phyloP scores from a whole-genome alignment of 805 yeast genomes.

The Jamesozyma spencerorum region DNA sequence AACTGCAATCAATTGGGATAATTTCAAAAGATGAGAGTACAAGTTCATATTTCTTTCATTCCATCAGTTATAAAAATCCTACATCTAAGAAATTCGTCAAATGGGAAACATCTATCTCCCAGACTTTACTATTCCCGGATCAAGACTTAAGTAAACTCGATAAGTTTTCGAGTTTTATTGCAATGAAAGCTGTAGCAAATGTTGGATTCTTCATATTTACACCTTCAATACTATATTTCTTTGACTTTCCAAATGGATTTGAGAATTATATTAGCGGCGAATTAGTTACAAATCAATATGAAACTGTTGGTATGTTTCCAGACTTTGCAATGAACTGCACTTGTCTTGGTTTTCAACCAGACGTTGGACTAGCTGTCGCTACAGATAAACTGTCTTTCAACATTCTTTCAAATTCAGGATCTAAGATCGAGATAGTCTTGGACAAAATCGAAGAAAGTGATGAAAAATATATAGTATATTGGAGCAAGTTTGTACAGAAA shows the following conservation, averaged over 20 bases:
- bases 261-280: slow-evolving; percentile 12
- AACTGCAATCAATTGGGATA: slow-evolving; percentile 10
- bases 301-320: slow-evolving; percentile 3
- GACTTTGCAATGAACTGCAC: neutral
- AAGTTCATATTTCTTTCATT: slow-evolving; percentile 6
- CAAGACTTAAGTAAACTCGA: neutral
- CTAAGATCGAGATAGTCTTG: neutral
- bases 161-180: neutral
- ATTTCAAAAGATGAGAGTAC: slow-evolving; percentile 4
- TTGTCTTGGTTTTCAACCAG: neutral
- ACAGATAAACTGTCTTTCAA: slow-evolving; percentile 1
- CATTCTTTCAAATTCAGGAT: slow-evolving; percentile 1
- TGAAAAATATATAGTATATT: slow-evolving; percentile 5
- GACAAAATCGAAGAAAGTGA: slow-evolving; percentile 7
- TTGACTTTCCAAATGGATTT: slow-evolving; percentile 12
- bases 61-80: slow-evolving; percentile 4
- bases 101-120: slow-evolving; percentile 5
- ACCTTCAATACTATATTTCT: slow-evolving; percentile 7
- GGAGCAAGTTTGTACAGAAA: slow-evolving; percentile 5
- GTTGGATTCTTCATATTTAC: slow-evolving; percentile 18
- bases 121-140: neutral
- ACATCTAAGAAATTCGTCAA: neutral
- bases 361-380: neutral
- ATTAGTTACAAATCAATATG: slow-evolving; percentile 3
- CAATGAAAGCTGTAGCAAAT: slow-evolving; percentile 12